Evolutionary conservation across 139 green algal genomes (phyloP).

Genomic region (Chlorella ohadii): DNA sequence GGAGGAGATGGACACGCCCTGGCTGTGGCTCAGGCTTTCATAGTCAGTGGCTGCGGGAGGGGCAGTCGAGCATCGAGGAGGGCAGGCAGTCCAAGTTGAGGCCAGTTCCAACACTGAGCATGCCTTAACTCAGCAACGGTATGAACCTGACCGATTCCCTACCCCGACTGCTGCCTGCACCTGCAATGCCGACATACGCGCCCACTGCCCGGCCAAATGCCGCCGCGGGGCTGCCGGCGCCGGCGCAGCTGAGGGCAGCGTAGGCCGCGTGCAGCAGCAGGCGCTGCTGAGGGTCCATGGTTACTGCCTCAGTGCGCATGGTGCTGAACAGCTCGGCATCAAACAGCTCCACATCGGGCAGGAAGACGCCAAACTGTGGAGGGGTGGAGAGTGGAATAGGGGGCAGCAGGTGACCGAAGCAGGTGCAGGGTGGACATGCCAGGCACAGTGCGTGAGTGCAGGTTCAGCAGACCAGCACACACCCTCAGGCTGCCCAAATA

Average conservation of each 20-base stretch:
- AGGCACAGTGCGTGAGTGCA: no score
- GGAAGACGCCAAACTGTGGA: slow-evolving; percentile 69
- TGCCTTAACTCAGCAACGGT: no score
- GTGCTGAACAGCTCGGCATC: slow-evolving; percentile 58
- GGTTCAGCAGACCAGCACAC: no score
- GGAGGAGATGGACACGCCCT: slow-evolving; percentile 47
- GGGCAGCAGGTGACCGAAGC: no score
- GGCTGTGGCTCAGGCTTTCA: slow-evolving; percentile 53
- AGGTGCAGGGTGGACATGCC: no score
- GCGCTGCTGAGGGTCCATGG: slow-evolving; percentile 84
- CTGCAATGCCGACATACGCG: slow-evolving; percentile 75
- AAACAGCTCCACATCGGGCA: slow-evolving; percentile 57
- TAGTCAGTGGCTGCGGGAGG: slow-evolving; percentile 66
- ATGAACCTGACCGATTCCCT: no score
- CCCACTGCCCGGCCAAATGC: slow-evolving; percentile 41
- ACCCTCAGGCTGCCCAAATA: no score
- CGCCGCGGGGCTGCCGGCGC: neutral
- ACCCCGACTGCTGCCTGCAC: neutral
- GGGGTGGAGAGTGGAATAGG: neutral
- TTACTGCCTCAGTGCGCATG: slow-evolving; percentile 47
- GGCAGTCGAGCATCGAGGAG: neutral
- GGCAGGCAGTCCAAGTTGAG: no score
- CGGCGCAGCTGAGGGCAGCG: slow-evolving; percentile 40
- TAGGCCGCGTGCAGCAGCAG: slow-evolving; percentile 71
- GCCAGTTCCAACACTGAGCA: no score